These are phyloP conservation scores for Cryptococcus jaspeensis DNA, from an alignment of 1,284 basidiomycete species.

Conservation along the genomic window DNA sequence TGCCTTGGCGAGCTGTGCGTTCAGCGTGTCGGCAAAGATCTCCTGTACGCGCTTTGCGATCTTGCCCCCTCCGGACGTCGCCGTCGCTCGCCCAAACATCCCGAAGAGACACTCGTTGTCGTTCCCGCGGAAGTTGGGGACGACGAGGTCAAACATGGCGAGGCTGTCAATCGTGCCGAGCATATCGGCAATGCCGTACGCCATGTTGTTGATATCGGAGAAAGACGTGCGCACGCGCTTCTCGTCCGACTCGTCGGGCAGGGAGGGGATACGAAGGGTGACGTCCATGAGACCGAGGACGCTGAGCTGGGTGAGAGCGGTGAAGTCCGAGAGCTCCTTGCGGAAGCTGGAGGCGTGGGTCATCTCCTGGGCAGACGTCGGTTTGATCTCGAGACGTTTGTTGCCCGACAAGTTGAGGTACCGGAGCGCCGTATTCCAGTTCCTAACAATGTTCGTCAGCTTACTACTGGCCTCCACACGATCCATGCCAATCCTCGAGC, in stretches of 20 bases:
- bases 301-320: constrained; percentile 74
- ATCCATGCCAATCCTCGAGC: constrained; percentile 34
- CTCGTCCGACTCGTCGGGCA: constrained; percentile 89
- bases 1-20: constrained; percentile 60
- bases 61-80: constrained; percentile 55
- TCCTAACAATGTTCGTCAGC: constrained; percentile 60
- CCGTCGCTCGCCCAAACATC: constrained; percentile 81
- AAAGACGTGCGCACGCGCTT: constrained; percentile 89
- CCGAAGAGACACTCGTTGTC: constrained; percentile 89
- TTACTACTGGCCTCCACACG: background rate
- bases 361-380: constrained; percentile 56
- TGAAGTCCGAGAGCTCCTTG: constrained; percentile 75
- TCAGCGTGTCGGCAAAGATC: constrained; percentile 66
- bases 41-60: constrained; percentile 74
- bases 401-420: constrained; percentile 89
- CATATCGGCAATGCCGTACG: constrained; percentile 96
- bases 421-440: constrained; percentile 88
- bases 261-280: constrained; percentile 76
- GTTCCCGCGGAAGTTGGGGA: constrained; percentile 77
- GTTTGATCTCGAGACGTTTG: constrained; percentile 83
- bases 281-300: constrained; percentile 98
- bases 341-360: constrained; percentile 48
- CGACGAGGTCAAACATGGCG: constrained; percentile 88
- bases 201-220: constrained; percentile 88
- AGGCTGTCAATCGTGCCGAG: constrained; percentile 72